Evolutionary conservation across 2,329 filamentous ascomycete species (phyloP).

Genomic region (Thermoascus crustaceus): DNA sequence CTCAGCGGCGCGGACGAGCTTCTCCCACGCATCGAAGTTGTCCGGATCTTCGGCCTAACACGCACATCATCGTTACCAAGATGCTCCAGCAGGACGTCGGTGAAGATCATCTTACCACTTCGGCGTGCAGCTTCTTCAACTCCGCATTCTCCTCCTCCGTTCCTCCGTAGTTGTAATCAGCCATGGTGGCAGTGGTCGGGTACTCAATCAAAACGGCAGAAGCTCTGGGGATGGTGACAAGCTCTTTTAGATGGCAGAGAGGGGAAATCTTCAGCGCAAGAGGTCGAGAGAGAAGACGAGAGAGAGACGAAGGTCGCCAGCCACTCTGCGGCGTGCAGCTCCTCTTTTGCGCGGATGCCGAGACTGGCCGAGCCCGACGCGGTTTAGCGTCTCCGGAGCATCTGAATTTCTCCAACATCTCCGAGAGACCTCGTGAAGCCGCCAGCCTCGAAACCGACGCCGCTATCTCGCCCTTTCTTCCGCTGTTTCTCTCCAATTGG

Average conservation of each 20-base stretch:
- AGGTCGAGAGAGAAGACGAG: conserved; percentile 3
- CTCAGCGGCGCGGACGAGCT: conserved; percentile 74
- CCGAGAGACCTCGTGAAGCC: neutral
- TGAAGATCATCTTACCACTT: conserved; percentile 60
- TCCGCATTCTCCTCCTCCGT: conserved; percentile 75
- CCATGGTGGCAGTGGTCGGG: conserved; percentile 46
- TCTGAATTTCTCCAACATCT: conserved; percentile 1
- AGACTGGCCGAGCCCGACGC: conserved; percentile 9
- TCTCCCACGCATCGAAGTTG: conserved; percentile 93
- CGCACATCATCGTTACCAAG: neutral
- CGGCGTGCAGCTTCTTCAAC: conserved; percentile 67
- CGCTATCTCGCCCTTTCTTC: neutral
- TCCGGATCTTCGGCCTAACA: conserved; percentile 64
- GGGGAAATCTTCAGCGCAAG: conserved; percentile 5
- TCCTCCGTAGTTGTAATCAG: conserved; percentile 64
- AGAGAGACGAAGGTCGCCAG: neutral
- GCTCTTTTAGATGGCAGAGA: conserved; percentile 5
- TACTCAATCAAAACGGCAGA: conserved; percentile 1
- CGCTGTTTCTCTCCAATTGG: neutral
- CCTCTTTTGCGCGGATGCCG: neutral
- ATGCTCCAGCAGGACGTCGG: neutral
- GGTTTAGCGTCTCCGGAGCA: conserved; percentile 14
- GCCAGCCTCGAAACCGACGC: neutral
- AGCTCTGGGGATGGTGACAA: neutral
- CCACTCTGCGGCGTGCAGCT: neutral